Percentiles rank a stretch among this genome's conserved stretches.
Conservation (phyloP, 345 rosid genomes). For the Angophora floribunda region DNA sequence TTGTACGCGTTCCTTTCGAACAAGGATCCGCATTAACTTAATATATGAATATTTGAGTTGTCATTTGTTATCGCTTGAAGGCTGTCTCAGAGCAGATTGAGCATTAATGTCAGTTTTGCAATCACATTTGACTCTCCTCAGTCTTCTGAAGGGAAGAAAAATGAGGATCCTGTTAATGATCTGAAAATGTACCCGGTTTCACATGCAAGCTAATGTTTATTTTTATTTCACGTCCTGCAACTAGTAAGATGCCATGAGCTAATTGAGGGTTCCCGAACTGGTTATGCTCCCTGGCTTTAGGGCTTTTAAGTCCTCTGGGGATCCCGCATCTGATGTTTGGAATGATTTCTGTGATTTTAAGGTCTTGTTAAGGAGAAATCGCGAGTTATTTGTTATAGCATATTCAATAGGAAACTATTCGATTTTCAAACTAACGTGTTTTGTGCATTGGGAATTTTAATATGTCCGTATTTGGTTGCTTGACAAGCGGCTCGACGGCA, state of each 20-base stretch:
- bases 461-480: not conserved
- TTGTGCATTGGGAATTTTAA: not conserved
- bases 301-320: not conserved
- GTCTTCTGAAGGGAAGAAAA: not conserved
- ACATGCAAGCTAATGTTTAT: not conserved
- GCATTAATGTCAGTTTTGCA: not conserved
- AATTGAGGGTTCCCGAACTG: not conserved
- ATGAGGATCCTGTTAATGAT: not conserved
- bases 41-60: not conserved
- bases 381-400: not conserved
- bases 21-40: slow-evolving; percentile 22
- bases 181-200: not conserved
- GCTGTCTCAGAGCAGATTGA: not conserved
- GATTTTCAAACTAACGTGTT: not conserved
- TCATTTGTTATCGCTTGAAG: slow-evolving; percentile 1
- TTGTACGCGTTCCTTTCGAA: slow-evolving; percentile 55
- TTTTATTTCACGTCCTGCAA: not conserved
- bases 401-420: not conserved
- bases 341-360: not conserved
- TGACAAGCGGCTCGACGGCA: not conserved
- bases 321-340: not conserved
- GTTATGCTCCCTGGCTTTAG: not conserved
- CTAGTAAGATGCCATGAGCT: not conserved
- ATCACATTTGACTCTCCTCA: not conserved
- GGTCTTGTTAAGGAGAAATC: not conserved